A percentile compares a stretch with the other conserved stretches of the same genome.
phyloP scores from a whole-genome alignment of 192 early-diverging fungal genomes.

The Thamnidium elegans region DNA sequence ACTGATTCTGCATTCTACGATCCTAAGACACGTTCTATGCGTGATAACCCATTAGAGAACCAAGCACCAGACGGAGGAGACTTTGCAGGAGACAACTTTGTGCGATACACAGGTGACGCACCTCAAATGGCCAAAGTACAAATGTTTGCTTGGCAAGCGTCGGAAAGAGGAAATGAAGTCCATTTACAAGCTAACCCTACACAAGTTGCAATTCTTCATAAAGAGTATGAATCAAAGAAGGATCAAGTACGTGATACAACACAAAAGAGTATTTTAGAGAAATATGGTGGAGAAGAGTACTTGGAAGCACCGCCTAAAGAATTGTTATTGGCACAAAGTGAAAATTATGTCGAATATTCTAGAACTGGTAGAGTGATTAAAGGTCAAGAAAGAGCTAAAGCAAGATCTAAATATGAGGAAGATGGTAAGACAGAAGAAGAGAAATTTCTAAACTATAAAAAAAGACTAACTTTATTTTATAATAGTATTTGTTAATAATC shows the following conservation, averaged over 20 bases:
- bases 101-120: slow-evolving; percentile 84
- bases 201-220: slow-evolving; percentile 87
- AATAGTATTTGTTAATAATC: slow-evolving; percentile 59
- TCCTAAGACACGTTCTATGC: slow-evolving; percentile 98
- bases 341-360: slow-evolving; percentile 96
- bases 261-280: slow-evolving; percentile 76
- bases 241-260: slow-evolving; percentile 68
- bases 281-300: slow-evolving; percentile 96
- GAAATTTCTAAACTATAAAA: background rate
- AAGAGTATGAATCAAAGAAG: slow-evolving; percentile 82
- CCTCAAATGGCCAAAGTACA: slow-evolving; percentile 79
- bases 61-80: slow-evolving; percentile 48
- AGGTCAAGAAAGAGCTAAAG: slow-evolving; percentile 76
- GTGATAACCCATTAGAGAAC: slow-evolving; percentile 87
- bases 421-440: slow-evolving; percentile 56
- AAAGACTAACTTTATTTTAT: background rate
- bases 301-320: slow-evolving; percentile 86
- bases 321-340: slow-evolving; percentile 86
- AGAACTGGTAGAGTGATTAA: slow-evolving; percentile 84
- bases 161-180: slow-evolving; percentile 76
- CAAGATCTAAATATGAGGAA: slow-evolving; percentile 87
- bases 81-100: slow-evolving; percentile 93
- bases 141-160: slow-evolving; percentile 93
- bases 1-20: slow-evolving; percentile 96
- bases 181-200: slow-evolving; percentile 96